Evolutionary conservation across 306 rosid genomes (phyloP), one percentile per base, ranked within the genome.

Genomic region (Malus fusca): DNA sequence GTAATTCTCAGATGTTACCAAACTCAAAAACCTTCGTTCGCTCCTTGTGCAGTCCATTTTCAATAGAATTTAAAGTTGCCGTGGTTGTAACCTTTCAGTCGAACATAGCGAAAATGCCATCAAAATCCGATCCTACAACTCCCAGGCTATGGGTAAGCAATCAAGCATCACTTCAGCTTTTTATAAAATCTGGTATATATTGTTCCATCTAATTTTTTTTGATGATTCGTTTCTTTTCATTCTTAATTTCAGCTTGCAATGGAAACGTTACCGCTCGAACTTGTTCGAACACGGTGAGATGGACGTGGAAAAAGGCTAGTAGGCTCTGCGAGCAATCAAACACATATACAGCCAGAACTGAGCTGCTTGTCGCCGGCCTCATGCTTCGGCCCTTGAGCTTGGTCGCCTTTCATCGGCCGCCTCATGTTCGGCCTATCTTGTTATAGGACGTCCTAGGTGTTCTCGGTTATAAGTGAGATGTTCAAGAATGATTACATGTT

Each of bases 211-310:
- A 65, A 40, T 71, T 43, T 64, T 60, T 21, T 40, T 2, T 40
- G 43, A 8, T 40, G 11, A 40, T 40, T 40, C 11, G 3, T 40
- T 40, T 40, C 44, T 69, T 75, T 30, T 35, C 44, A 13, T 71
- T 64, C 60, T 58, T 78, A 56, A 76, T 77, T 79, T 55, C 90
- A 95, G 98, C 77, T 83, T 80, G 98, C 97, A 53, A 81, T 85
- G 89, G 98, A 90, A 84, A 84, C 91, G 68, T 78, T 95, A 66
- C 98, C 97, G 0, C 96, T 95, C 48, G 97, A 95, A 80, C 88
- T 95, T 69, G 83, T 88, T 78, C 85, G 97, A 76, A 48, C 85
- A 68, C 83, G 72, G 85, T 88, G 75, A 85, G 83, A 71, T 51
- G 72, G 66, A 77, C 44, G 59, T 66, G 60, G 15, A 35, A 52